These are phyloP conservation scores for Nakataea oryzae DNA, from an alignment of 2,329 filamentous ascomycete genomes.

Conservation along the genomic window DNA sequence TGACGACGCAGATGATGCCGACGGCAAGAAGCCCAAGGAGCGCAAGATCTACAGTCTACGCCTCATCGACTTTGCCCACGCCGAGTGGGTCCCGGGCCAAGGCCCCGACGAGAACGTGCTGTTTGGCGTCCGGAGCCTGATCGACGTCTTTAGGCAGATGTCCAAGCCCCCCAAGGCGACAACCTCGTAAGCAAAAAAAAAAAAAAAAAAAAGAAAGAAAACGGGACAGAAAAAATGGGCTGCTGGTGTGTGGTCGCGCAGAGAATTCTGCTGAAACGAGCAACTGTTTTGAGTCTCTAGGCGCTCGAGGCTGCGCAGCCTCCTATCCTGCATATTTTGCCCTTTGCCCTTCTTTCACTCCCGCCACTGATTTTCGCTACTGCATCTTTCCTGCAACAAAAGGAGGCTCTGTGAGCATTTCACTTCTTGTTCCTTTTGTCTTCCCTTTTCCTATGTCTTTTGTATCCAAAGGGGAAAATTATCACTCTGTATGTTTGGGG, in stretches of 20 bases:
- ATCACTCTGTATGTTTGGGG: neutral
- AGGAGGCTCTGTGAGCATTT: neutral
- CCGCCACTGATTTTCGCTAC: neutral
- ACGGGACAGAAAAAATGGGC: no score
- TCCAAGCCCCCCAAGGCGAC: conserved; percentile 14
- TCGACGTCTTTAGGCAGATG: conserved; percentile 61
- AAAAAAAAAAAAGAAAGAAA: no score
- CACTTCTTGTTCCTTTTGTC: neutral
- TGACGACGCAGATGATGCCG: conserved; percentile 23
- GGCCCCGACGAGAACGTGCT: conserved; percentile 82
- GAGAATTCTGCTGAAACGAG: neutral
- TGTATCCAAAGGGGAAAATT: neutral
- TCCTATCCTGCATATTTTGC: neutral
- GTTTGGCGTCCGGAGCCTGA: conserved; percentile 60
- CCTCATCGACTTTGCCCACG: conserved; percentile 96
- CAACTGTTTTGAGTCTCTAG: neutral
- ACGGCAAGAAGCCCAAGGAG: conserved; percentile 26
- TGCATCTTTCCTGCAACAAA: neutral
- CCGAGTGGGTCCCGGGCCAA: conserved; percentile 67
- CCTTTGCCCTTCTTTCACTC: no score
- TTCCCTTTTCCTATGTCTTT: neutral
- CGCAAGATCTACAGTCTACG: conserved; percentile 64
- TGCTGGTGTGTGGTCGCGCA: neutral
- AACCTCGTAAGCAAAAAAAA: neutral
- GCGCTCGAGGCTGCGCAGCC: neutral